These are phyloP conservation scores for Handroanthus guayacan DNA, from an alignment of 257 asterid genomes.

Conservation along the genomic window DNA sequence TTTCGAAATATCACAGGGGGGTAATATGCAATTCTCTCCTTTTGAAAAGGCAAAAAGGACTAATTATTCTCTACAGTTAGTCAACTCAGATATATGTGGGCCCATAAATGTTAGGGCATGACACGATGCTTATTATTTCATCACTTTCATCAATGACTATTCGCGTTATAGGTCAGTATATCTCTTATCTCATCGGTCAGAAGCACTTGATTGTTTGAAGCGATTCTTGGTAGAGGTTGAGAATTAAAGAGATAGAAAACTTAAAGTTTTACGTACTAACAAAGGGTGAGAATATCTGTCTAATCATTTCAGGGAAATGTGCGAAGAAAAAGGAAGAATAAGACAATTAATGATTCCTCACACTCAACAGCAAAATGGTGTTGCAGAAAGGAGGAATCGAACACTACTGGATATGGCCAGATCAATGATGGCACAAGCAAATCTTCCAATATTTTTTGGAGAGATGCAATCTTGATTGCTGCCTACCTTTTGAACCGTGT, in stretches of 20 bases:
- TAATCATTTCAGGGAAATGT: no score
- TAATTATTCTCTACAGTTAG: not conserved
- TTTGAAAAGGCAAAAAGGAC: not conserved
- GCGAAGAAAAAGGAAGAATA: not conserved
- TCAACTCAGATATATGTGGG: not conserved
- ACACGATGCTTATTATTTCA: not conserved
- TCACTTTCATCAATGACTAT: no score
- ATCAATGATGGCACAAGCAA: not conserved
- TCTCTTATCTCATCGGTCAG: no score
- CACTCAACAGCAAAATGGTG: not conserved
- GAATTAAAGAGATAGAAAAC: not conserved
- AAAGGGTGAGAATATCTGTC: not conserved
- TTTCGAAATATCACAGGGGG: no score
- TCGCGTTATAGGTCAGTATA: no score
- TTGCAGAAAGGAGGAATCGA: no score
- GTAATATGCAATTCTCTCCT: no score
- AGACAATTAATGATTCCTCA: not conserved
- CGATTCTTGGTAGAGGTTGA: not conserved
- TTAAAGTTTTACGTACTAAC: not conserved
- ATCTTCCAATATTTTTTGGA: not conserved
- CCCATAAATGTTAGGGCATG: not conserved
- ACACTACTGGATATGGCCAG: not conserved
- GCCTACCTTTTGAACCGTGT: not conserved
- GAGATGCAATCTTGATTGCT: not conserved
- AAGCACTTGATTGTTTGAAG: not conserved